Percentiles rank a stretch among this genome's conserved stretches.
phyloP scores from a whole-genome alignment of 768 basidiomycete species.

The Lactifluus pinguis region DNA sequence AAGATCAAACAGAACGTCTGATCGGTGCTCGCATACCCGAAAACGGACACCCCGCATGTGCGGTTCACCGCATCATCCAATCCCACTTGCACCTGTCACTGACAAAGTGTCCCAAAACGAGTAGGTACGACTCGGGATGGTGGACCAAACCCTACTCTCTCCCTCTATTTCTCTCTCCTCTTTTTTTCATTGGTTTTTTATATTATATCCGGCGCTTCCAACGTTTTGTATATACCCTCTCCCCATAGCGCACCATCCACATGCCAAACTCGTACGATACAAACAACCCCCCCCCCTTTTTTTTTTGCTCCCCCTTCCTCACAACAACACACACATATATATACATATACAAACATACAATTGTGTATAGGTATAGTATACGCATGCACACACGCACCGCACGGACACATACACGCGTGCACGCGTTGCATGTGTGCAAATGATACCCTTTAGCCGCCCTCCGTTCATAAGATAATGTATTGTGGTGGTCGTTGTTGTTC shows the following conservation, averaged over 20 bases:
- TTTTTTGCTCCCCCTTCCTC: not conserved
- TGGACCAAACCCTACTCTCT: not conserved
- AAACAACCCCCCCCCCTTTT: not conserved
- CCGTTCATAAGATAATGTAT: not conserved
- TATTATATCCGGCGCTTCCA: not conserved
- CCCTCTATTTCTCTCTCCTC: not conserved
- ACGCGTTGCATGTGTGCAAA: not conserved
- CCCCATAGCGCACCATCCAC: not conserved
- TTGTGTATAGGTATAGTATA: not conserved
- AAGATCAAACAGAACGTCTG: constrained; percentile 20
- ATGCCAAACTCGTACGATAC: not conserved
- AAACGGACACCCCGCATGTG: constrained; percentile 14
- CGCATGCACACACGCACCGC: not conserved
- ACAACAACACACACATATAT: not conserved
- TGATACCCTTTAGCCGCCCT: not conserved
- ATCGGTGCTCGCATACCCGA: constrained; percentile 14
- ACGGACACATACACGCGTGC: not conserved
- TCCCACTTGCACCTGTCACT: not conserved
- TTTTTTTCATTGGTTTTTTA: not conserved
- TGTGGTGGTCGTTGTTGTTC: not conserved
- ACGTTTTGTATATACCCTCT: not conserved
- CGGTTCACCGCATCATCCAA: constrained; percentile 4
- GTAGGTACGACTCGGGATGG: not conserved
- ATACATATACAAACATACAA: not conserved
- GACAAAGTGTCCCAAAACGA: constrained; percentile 7